These are phyloP conservation scores for Pseudogymnoascus sp. DNA, from an alignment of 2,329 filamentous ascomycete genomes.

Conservation along the genomic window DNA sequence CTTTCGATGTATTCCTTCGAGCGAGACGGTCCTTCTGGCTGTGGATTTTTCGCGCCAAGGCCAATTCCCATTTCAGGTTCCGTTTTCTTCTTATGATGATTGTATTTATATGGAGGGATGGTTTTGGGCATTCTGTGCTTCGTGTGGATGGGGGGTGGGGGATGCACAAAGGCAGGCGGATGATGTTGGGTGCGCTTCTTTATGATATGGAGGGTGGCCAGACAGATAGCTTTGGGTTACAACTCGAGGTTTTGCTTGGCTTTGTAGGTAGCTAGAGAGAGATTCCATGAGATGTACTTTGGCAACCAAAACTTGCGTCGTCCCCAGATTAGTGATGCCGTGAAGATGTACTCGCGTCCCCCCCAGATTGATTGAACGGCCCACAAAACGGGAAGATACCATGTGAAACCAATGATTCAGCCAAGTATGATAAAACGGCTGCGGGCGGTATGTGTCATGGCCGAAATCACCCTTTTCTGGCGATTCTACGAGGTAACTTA, in stretches of 20 bases:
- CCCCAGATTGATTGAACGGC: not conserved
- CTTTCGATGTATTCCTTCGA: slow-evolving; percentile 2
- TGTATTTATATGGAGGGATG: slow-evolving; percentile 3
- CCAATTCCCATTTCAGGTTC: not conserved
- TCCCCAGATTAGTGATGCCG: not conserved
- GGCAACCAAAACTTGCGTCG: not conserved
- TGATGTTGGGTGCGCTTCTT: slow-evolving; percentile 11
- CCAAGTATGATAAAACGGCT: not conserved
- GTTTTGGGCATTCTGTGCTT: slow-evolving; percentile 28
- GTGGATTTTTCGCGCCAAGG: slow-evolving; percentile 4
- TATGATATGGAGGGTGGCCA: slow-evolving; percentile 11
- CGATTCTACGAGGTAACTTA: not conserved
- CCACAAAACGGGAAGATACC: slow-evolving; percentile 2
- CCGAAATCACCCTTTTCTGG: not conserved
- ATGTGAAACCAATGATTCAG: slow-evolving; percentile 6
- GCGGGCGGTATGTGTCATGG: slow-evolving; percentile 5
- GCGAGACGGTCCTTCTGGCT: not conserved
- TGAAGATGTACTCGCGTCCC: too few relatives aligned
- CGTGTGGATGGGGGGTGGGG: slow-evolving; percentile 29
- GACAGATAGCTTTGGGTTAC: not conserved
- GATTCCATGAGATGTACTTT: slow-evolving; percentile 5
- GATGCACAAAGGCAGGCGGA: slow-evolving; percentile 24
- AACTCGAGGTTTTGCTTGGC: slow-evolving; percentile 1
- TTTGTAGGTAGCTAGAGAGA: slow-evolving; percentile 7
- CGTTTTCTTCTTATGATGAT: slow-evolving; percentile 6